Evolutionary conservation across 2,329 filamentous ascomycete genomes (phyloP).

Genomic region (Colletotrichum sp.): DNA sequence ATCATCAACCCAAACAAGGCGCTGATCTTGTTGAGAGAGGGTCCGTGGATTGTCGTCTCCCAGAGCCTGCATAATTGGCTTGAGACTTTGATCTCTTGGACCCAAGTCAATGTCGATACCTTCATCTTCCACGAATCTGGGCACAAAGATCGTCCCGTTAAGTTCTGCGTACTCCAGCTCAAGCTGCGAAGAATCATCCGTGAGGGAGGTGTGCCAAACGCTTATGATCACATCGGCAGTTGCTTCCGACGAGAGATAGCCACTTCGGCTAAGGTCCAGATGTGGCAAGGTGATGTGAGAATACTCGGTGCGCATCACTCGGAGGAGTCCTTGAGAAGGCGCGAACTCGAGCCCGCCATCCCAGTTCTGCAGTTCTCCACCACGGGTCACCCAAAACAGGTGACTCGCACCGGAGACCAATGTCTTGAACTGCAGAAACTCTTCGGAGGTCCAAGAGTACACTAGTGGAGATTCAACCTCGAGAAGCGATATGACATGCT

Average conservation of each 20-base stretch:
- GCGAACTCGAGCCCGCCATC: conserved; percentile 14
- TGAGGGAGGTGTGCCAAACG: background rate
- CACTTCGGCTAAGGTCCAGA: conserved; percentile 1
- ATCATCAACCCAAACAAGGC: background rate
- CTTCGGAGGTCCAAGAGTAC: conserved; percentile 1
- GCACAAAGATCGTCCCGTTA: conserved; percentile 10
- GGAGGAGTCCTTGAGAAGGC: conserved; percentile 14
- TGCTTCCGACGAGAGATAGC: background rate
- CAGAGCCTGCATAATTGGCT: background rate
- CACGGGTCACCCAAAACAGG: conserved; percentile 19
- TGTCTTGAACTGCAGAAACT: conserved; percentile 12
- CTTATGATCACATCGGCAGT: background rate
- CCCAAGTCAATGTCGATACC: background rate
- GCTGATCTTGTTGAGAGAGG: background rate
- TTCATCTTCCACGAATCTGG: conserved; percentile 10
- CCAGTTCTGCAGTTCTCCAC: conserved; percentile 9
- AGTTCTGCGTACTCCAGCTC: conserved; percentile 22
- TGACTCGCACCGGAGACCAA: conserved; percentile 15
- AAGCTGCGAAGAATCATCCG: too few species aligned
- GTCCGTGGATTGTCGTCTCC: too few species aligned
- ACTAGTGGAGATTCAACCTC: conserved; percentile 11
- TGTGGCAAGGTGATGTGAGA: conserved; percentile 1
- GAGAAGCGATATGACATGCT: conserved; percentile 16
- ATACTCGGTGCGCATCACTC: conserved; percentile 22
- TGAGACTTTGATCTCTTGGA: background rate